A percentile compares a stretch with the other conserved stretches of the same genome.
These are phyloP conservation scores for Solanum rostratum DNA, from an alignment of 257 asterid genomes.

Conservation along the genomic window DNA sequence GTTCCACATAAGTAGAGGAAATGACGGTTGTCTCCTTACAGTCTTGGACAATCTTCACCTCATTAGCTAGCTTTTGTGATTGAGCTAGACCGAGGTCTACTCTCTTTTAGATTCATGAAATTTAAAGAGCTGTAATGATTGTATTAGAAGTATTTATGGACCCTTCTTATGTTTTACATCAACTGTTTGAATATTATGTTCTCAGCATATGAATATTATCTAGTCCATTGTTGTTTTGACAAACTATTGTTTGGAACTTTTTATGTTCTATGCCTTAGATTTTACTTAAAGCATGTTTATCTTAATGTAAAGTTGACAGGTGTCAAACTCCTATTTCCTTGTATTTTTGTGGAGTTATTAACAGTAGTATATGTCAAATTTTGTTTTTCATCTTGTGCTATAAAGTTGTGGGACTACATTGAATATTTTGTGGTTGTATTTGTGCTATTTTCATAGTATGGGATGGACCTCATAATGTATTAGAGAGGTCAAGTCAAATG, in stretches of 20 bases:
- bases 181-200: background rate
- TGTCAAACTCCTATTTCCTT: background rate
- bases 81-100: background rate
- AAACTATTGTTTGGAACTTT: background rate
- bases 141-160: background rate
- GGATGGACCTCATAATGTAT: background rate
- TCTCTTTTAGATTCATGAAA: background rate
- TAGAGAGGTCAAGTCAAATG: background rate
- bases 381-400: background rate
- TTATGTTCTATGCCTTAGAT: background rate
- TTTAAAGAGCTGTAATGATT: background rate
- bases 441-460: background rate
- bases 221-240: background rate
- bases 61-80: background rate
- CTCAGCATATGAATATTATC: background rate
- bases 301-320: background rate
- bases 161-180: background rate
- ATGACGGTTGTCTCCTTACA: background rate
- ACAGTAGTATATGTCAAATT: background rate
- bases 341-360: background rate
- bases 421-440: too few species aligned
- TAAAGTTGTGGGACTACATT: too few species aligned
- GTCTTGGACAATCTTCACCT: background rate
- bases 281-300: background rate
- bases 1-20: too few species aligned